phyloP scores from a whole-genome alignment of 208 protist species.

The Zelonia costaricensis region DNA sequence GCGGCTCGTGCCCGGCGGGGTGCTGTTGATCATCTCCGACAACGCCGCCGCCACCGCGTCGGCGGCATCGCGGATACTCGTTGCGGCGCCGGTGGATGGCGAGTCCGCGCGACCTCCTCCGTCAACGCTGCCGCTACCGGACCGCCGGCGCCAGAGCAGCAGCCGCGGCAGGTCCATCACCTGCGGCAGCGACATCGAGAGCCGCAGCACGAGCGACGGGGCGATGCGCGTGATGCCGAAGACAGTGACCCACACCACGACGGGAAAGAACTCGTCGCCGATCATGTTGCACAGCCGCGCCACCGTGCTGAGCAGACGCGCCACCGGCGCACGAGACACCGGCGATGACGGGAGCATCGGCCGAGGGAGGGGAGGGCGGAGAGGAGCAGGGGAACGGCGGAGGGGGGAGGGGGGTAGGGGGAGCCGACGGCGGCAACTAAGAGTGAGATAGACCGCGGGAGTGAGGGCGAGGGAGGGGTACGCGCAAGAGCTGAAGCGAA shows the following conservation, averaged over 20 bases:
- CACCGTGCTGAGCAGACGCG: neutral
- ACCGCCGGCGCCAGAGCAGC: conserved; percentile 23
- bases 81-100: neutral
- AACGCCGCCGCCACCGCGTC: conserved; percentile 18
- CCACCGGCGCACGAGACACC: neutral
- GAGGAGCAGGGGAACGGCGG: too few relatives aligned
- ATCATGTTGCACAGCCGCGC: conserved; percentile 3
- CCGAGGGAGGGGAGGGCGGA: neutral
- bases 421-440: too few relatives aligned
- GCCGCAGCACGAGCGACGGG: conserved; percentile 15
- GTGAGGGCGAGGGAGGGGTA: too few relatives aligned
- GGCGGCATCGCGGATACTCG: conserved; percentile 2
- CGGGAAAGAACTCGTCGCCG: conserved; percentile 25
- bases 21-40: conserved; percentile 16
- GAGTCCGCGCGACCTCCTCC: neutral
- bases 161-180: conserved; percentile 25
- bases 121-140: too few relatives aligned
- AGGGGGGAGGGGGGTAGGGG: too few relatives aligned
- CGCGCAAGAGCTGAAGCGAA: too few relatives aligned
- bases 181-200: conserved; percentile 29
- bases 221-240: conserved; percentile 24
- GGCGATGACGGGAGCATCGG: too few relatives aligned
- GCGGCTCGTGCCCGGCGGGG: conserved; percentile 14
- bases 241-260: conserved; percentile 21
- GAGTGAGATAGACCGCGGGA: too few relatives aligned